A percentile compares a stretch with the other conserved stretches of the same genome.
Evolutionary conservation across 441 rosid genomes (phyloP).

Genomic region (Lepidium campestre): DNA sequence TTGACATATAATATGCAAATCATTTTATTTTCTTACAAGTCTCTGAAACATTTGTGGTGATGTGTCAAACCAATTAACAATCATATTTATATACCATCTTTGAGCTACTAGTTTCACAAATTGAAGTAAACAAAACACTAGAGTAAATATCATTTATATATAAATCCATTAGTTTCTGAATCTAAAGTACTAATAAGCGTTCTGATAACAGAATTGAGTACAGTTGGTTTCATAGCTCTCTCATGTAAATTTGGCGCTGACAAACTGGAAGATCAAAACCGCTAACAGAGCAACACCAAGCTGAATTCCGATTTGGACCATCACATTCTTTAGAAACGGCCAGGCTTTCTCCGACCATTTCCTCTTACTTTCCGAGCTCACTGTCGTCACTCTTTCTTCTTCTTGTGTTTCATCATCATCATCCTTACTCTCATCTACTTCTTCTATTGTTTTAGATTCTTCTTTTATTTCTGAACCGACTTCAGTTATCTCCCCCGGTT

Average conservation of each 20-base stretch:
- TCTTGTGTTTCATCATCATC: conserved; percentile 1
- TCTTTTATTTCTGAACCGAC: conserved; percentile 32
- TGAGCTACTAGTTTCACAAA: no score
- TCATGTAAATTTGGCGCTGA: conserved; percentile 22
- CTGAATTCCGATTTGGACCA: conserved; percentile 26
- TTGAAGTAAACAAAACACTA: no score
- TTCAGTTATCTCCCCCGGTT: conserved; percentile 46
- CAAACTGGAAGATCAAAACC: conserved; percentile 15
- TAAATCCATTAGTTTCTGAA: not conserved
- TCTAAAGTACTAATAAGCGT: not conserved
- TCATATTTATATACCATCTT: no score
- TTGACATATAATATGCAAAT: no score
- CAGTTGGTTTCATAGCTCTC: not conserved
- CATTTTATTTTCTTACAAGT: no score
- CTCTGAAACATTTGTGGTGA: no score
- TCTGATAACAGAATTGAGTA: not conserved
- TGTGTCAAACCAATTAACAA: no score
- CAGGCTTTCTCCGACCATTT: conserved; percentile 26
- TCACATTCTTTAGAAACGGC: conserved; percentile 20
- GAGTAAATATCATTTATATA: no score
- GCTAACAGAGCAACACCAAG: conserved; percentile 26
- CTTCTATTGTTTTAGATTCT: conserved; percentile 17
- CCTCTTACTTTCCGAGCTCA: conserved; percentile 7
- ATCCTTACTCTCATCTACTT: conserved; percentile 17
- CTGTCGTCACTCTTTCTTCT: not conserved